phyloP scores from a whole-genome alignment of 2,329 filamentous ascomycete species.

The Pyrenophora tritici-repentis region DNA sequence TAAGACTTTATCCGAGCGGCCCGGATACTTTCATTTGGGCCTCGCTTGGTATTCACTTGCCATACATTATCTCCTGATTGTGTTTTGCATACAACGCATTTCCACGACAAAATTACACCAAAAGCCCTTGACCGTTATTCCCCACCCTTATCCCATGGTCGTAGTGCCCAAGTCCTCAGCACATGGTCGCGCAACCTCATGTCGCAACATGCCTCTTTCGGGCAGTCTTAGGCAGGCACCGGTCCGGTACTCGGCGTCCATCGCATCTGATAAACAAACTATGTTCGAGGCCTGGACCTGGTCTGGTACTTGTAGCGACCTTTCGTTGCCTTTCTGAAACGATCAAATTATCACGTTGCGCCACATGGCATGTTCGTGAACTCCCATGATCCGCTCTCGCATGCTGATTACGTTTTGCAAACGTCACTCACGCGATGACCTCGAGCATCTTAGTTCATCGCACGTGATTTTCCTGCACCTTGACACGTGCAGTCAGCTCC shows the following conservation, averaged over 20 bases:
- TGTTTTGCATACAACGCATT: neutral
- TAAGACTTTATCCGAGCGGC: constrained; percentile 9
- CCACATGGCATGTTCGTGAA: too few species aligned
- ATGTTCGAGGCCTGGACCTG: neutral
- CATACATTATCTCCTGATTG: constrained; percentile 2
- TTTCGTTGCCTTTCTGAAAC: too few species aligned
- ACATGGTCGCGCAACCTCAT: constrained; percentile 7
- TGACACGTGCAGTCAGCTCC: too few species aligned
- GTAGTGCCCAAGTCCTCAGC: constrained; percentile 4
- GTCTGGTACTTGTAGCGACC: too few species aligned
- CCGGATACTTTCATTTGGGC: neutral
- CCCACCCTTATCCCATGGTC: neutral
- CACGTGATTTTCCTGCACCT: too few species aligned
- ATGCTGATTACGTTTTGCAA: too few species aligned
- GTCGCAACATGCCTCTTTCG: constrained; percentile 1
- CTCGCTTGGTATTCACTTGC: neutral
- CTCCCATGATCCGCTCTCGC: too few species aligned
- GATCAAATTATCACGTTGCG: too few species aligned
- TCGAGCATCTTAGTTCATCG: too few species aligned
- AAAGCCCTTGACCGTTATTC: neutral
- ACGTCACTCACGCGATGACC: too few species aligned
- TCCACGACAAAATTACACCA: neutral
- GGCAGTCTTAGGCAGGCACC: neutral
- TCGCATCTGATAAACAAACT: constrained; percentile 18
- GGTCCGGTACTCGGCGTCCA: constrained; percentile 4